Conservation (phyloP, 2,329 filamentous ascomycete genomes). For the Diplocarpon mali region DNA sequence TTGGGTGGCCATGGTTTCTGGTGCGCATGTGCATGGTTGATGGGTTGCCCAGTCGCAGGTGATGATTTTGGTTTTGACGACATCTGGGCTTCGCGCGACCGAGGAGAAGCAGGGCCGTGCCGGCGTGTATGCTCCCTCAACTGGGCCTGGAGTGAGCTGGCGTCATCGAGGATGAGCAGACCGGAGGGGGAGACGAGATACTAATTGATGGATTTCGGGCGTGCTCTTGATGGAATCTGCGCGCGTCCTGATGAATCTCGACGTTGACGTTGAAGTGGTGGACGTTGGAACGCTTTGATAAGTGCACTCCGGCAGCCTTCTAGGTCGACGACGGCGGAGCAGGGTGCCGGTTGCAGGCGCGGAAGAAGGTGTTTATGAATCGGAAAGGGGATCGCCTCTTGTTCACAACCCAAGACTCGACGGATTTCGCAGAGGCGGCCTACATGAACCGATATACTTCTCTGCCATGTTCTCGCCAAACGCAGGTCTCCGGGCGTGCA, state of each 20-base stretch:
- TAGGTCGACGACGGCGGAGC: too few relatives aligned
- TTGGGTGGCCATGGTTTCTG: constrained; percentile 54
- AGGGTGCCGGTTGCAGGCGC: too few relatives aligned
- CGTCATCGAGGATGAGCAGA: constrained; percentile 17
- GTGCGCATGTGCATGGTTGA: constrained; percentile 29
- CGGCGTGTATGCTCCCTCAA: constrained; percentile 19
- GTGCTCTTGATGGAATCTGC: constrained; percentile 16
- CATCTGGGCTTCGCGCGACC: constrained; percentile 16
- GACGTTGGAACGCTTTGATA: too few relatives aligned
- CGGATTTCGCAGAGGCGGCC: too few relatives aligned
- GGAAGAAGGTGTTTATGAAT: too few relatives aligned
- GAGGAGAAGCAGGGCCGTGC: too few relatives aligned
- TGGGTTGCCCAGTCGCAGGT: constrained; percentile 7
- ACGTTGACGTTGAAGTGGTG: background rate
- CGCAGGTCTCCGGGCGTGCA: too few relatives aligned
- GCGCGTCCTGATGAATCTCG: constrained; percentile 4
- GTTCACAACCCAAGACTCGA: too few relatives aligned
- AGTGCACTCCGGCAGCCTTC: too few relatives aligned
- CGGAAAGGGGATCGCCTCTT: too few relatives aligned
- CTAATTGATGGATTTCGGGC: constrained; percentile 17
- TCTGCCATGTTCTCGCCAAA: too few relatives aligned
- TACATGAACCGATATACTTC: too few relatives aligned
- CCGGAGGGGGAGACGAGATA: constrained; percentile 6
- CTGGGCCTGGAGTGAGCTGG: constrained; percentile 14
- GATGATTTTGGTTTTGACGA: constrained; percentile 19